Evolutionary conservation across 305 asterid species (phyloP), one percentile per base, ranked within the genome.

Genomic region (Fraxinus sp.): DNA sequence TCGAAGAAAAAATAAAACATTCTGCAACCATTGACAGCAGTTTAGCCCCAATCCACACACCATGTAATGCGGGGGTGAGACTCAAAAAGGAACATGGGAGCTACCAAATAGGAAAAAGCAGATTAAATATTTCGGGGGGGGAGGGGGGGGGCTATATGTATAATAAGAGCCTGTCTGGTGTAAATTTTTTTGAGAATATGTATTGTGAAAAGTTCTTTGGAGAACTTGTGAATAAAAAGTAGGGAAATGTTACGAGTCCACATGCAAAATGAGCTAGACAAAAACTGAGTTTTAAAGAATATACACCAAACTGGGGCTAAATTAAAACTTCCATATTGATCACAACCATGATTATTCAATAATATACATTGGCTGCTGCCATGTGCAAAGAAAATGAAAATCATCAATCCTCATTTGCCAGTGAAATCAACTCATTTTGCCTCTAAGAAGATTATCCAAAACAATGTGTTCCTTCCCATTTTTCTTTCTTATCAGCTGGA

Each of bases 1-100:
- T 96, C 94, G 81, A 96, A 96, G 96, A 90, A 94, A 82, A 94
- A 96, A 89, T 96, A 96, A 82, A 96, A 96, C 98, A 96, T 89
- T 92, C 99, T 96, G 89, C 89, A 89, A 70, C 10, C 18, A 84
- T 30, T 33, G 78, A 73, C 39, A 55, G 24, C 62, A 80, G 77
- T 75, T 80, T 79, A 89, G 82, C 36, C 41, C 33, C 64, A 81
- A 82, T 70, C 70, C 33, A 70, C 26, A 20, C 85, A 66, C 81
- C 37, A 24, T 52, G 35, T 35, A 81, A 6, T 10, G 36, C 64
- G 33, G 55, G 78, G 16, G 8, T 32, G 10, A 28, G 37, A 68
- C 26, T 28, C n/a, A 13, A 26, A 20, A 30, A 70, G 37, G 39
- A 28, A 70, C 22, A 24, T 10, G 5, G 10, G 6, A 8, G 16